phyloP scores from a whole-genome alignment of 2,329 filamentous ascomycete species.

The Fusarium torreyae region DNA sequence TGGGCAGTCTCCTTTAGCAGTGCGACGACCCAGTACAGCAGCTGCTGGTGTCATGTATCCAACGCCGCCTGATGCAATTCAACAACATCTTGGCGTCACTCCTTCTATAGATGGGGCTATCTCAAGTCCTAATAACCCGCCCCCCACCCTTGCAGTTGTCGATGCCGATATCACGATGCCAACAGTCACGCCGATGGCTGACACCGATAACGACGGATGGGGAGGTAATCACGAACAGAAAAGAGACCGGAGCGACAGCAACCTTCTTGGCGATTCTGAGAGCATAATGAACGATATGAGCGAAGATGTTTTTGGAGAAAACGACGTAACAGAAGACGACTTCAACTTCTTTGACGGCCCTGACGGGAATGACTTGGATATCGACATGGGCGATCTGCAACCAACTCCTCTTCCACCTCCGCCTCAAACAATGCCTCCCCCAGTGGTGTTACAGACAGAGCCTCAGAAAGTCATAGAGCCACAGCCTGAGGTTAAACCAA shows the following conservation, averaged over 20 bases:
- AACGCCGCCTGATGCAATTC: conserved; percentile 78
- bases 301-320: conserved; percentile 79
- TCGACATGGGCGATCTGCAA: conserved; percentile 49
- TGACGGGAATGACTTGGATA: conserved; percentile 58
- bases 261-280: conserved; percentile 65
- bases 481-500: conserved; percentile 29
- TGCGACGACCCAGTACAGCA: conserved; percentile 65
- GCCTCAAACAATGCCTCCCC: conserved; percentile 19
- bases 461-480: conserved; percentile 27
- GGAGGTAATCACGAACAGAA: conserved; percentile 62
- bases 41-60: conserved; percentile 75
- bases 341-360: conserved; percentile 85
- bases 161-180: conserved; percentile 50
- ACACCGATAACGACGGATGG: conserved; percentile 47
- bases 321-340: conserved; percentile 84
- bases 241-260: conserved; percentile 60
- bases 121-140: conserved; percentile 68
- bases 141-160: conserved; percentile 50
- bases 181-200: conserved; percentile 38
- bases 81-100: conserved; percentile 66
- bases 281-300: conserved; percentile 79
- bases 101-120: conserved; percentile 70
- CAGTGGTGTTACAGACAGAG: conserved; percentile 34
- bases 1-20: conserved; percentile 66
- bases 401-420: conserved; percentile 22